phyloP scores from a whole-genome alignment of 495 filamentous ascomycete species.

The Penicillium waksmanii region DNA sequence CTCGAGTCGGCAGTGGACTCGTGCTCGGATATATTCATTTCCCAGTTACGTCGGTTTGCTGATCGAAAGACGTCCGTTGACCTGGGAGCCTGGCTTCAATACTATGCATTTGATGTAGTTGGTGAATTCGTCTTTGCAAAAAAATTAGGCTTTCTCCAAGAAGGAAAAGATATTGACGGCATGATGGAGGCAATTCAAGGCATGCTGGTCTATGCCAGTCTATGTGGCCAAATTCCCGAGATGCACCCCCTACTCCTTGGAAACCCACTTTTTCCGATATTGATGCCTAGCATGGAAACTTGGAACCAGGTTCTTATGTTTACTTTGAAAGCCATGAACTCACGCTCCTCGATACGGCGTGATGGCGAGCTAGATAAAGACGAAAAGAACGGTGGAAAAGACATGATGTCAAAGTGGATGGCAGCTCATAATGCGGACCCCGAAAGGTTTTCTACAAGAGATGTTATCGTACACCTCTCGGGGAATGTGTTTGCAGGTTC shows the following conservation, averaged over 20 bases:
- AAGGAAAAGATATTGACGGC: slow-evolving; percentile 41
- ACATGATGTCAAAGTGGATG: slow-evolving; percentile 39
- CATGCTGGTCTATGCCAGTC: slow-evolving; percentile 29
- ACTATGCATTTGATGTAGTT: slow-evolving; percentile 43
- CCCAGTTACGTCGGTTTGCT: slow-evolving; percentile 23
- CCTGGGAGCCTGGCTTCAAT: slow-evolving; percentile 41
- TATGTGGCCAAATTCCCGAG: slow-evolving; percentile 34
- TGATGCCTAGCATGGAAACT: slow-evolving; percentile 41
- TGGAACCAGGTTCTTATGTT: slow-evolving; percentile 38
- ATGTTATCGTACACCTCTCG: slow-evolving; percentile 35
- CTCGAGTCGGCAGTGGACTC: slow-evolving; percentile 34
- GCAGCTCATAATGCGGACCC: slow-evolving; percentile 31
- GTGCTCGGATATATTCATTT: slow-evolving; percentile 19
- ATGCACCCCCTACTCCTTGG: slow-evolving; percentile 34
- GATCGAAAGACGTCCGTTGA: slow-evolving; percentile 31
- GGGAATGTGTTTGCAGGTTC: slow-evolving; percentile 47
- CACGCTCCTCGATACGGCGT: slow-evolving; percentile 17
- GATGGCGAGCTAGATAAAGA: background rate
- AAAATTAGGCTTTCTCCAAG: slow-evolving; percentile 45
- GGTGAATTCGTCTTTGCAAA: slow-evolving; percentile 42
- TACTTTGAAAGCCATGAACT: slow-evolving; percentile 30
- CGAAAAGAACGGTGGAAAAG: slow-evolving; percentile 18
- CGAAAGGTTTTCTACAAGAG: slow-evolving; percentile 25
- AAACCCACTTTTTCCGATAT: slow-evolving; percentile 32
- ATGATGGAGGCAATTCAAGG: slow-evolving; percentile 37